phyloP scores from a whole-genome alignment of 257 asterid genomes.

The Jacaranda mimosifolia region DNA sequence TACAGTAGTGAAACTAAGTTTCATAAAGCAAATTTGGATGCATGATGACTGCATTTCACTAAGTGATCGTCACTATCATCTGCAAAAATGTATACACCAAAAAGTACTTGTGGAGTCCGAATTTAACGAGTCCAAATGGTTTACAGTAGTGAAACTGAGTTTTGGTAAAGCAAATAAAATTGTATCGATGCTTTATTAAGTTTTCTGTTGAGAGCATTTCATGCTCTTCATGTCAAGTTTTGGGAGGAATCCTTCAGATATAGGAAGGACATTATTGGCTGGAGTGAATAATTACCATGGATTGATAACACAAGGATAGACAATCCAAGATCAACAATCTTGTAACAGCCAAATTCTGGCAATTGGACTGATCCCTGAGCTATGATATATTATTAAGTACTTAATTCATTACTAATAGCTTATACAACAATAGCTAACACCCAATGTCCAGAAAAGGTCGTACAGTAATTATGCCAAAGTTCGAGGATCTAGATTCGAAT shows the following conservation, averaged over 20 bases:
- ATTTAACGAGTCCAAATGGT: not conserved
- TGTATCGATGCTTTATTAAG: not conserved
- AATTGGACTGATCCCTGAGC: too few relatives aligned
- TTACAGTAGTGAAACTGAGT: not conserved
- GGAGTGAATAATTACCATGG: too few relatives aligned
- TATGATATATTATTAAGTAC: too few relatives aligned
- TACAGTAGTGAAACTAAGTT: not conserved
- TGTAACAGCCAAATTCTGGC: too few relatives aligned
- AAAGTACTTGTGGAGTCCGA: not conserved
- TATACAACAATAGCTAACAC: not conserved
- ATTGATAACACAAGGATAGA: too few relatives aligned
- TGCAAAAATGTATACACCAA: not conserved
- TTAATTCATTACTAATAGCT: too few relatives aligned
- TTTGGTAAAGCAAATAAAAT: not conserved
- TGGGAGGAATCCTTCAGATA: too few relatives aligned
- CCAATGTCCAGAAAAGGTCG: not conserved
- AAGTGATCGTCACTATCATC: not conserved
- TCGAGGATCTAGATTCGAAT: not conserved
- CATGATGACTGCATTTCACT: not conserved
- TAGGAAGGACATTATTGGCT: too few relatives aligned
- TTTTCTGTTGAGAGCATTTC: not conserved
- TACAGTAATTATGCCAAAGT: not conserved
- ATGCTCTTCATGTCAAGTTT: too few relatives aligned
- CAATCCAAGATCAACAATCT: too few relatives aligned
- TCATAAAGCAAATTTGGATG: not conserved